Evolutionary conservation across 495 filamentous ascomycete species (phyloP).

Genomic region (Xylaria nigripes): DNA sequence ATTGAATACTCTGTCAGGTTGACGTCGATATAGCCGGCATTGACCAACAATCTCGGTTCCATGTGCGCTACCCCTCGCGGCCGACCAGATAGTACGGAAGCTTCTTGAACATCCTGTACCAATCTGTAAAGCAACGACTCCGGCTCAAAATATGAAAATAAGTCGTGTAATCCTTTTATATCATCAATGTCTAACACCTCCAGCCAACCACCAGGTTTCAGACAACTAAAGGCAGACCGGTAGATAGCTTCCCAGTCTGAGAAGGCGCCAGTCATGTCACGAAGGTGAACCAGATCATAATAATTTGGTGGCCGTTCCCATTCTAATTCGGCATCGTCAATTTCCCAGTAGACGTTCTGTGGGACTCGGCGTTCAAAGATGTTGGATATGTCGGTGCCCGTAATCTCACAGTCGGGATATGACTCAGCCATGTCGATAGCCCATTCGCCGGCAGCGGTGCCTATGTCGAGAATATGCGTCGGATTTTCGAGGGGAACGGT

Average conservation of each 20-base stretch:
- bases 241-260: slow-evolving; percentile 55
- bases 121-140: slow-evolving; percentile 31
- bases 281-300: slow-evolving; percentile 61
- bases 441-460: slow-evolving; percentile 65
- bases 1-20: slow-evolving; percentile 47
- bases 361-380: slow-evolving; percentile 48
- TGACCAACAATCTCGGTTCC: slow-evolving; percentile 38
- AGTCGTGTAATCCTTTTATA: slow-evolving; percentile 26
- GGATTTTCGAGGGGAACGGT: slow-evolving; percentile 48
- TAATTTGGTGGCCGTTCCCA: slow-evolving; percentile 47
- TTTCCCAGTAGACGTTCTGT: slow-evolving; percentile 61
- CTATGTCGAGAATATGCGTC: slow-evolving; percentile 57
- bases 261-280: slow-evolving; percentile 56
- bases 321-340: slow-evolving; percentile 57
- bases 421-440: slow-evolving; percentile 62
- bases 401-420: slow-evolving; percentile 55
- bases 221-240: slow-evolving; percentile 48
- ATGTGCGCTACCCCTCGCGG: slow-evolving; percentile 50
- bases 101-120: slow-evolving; percentile 31
- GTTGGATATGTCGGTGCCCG: slow-evolving; percentile 60
- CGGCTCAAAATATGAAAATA: slow-evolving; percentile 33
- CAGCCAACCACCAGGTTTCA: slow-evolving; percentile 58
- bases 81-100: slow-evolving; percentile 34
- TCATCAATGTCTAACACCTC: slow-evolving; percentile 53
- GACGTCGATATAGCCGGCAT: slow-evolving; percentile 56